Conservation (phyloP, 2,329 filamentous ascomycete genomes). For the Fusarium bactridioides region DNA sequence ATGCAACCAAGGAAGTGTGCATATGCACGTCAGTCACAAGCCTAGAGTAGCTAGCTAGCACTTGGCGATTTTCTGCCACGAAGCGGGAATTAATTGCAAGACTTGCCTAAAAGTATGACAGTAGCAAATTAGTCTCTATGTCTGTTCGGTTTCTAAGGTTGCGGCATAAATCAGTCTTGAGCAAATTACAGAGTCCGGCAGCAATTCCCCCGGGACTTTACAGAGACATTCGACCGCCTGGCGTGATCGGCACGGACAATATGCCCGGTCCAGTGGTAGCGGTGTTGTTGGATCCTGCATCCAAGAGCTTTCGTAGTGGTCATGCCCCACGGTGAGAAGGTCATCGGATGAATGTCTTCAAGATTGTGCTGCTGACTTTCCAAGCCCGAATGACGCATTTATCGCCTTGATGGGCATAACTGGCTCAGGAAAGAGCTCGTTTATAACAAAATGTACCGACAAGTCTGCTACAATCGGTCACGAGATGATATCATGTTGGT, state of each 20-base stretch:
- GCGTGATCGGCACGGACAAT: not conserved
- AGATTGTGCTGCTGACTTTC: not conserved
- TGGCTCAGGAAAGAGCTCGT: not conserved
- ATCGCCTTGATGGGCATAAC: not conserved
- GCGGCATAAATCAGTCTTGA: not conserved
- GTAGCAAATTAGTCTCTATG: accelerated
- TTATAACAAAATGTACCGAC: not conserved
- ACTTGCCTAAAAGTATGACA: not conserved
- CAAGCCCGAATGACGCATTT: not conserved
- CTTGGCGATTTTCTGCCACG: too few relatives aligned
- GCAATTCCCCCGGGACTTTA: not conserved
- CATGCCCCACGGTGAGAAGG: not conserved
- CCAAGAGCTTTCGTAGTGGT: not conserved
- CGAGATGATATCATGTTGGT: not conserved
- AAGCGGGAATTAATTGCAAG: not conserved
- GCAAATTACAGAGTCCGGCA: not conserved
- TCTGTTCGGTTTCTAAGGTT: accelerated
- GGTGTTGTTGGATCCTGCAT: not conserved
- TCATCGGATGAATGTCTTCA: not conserved
- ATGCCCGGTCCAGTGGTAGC: not conserved
- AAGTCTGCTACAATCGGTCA: not conserved
- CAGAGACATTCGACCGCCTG: too few relatives aligned
- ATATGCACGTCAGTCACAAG: not conserved
- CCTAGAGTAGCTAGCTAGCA: not conserved
- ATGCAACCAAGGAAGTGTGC: not conserved